Evolutionary conservation across 805 yeast genomes (phyloP).

Genomic region (Suhomyces sp.): DNA sequence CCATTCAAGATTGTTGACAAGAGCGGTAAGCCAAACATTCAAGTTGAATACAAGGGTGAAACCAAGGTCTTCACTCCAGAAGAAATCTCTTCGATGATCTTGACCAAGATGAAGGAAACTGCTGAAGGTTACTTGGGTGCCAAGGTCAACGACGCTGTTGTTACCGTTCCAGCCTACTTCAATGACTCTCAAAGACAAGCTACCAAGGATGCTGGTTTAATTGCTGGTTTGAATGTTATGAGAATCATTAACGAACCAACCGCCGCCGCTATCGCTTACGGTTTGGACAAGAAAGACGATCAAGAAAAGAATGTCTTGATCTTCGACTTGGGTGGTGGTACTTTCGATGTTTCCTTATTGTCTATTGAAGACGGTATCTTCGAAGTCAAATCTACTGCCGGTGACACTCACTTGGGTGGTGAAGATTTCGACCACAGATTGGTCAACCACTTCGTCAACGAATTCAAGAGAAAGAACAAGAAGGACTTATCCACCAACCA

Average conservation of each 20-base stretch:
- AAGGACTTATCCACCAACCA: constrained; percentile 90
- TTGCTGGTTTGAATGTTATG: constrained; percentile 34
- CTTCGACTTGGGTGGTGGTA: constrained; percentile 47
- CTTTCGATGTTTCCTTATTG: constrained; percentile 46
- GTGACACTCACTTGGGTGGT: constrained; percentile 80
- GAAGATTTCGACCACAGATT: constrained; percentile 97
- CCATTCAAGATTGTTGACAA: constrained; percentile 32
- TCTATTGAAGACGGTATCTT: constrained; percentile 49
- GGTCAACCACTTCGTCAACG: constrained; percentile 88
- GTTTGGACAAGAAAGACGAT: constrained; percentile 52
- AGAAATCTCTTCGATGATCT: constrained; percentile 31
- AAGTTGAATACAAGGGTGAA: constrained; percentile 33
- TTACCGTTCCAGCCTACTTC: constrained; percentile 33
- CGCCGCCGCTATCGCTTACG: constrained; percentile 35
- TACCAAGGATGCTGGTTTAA: constrained; percentile 35
- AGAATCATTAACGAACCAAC: constrained; percentile 35
- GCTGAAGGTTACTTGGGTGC: constrained; percentile 30
- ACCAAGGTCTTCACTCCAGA: constrained; percentile 33
- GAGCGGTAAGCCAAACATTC: constrained; percentile 28
- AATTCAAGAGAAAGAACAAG: constrained; percentile 97
- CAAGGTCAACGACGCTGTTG: constrained; percentile 28
- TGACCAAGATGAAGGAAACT: constrained; percentile 33
- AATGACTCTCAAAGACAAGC: constrained; percentile 35
- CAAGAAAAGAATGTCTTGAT: constrained; percentile 58
- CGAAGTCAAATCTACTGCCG: constrained; percentile 49